phyloP scores from a whole-genome alignment of 2,329 filamentous ascomycete genomes.

The Chaetomium sp. region DNA sequence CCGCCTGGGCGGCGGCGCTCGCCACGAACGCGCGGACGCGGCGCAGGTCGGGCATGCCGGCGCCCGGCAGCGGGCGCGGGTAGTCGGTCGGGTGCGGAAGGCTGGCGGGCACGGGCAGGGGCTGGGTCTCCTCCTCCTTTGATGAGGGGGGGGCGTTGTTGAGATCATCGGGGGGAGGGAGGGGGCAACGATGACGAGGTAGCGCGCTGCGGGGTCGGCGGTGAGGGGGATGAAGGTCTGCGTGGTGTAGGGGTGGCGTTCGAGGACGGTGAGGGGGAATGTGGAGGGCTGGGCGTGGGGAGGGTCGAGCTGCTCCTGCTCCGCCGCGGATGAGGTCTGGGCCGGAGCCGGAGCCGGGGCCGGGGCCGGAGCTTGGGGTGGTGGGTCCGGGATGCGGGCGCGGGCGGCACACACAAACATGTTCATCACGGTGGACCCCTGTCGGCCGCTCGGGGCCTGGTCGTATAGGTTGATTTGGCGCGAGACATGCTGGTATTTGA shows the following conservation, averaged over 20 bases:
- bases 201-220: slow-evolving; percentile 50
- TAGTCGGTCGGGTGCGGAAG: slow-evolving; percentile 37
- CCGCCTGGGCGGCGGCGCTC: slow-evolving; percentile 71
- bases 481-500: slow-evolving; percentile 84
- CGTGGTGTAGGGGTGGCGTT: slow-evolving; percentile 90
- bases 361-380: slow-evolving; percentile 8
- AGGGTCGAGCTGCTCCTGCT: neutral
- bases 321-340: neutral
- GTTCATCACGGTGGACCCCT: slow-evolving; percentile 69
- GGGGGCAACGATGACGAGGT: slow-evolving; percentile 88
- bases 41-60: slow-evolving; percentile 71
- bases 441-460: slow-evolving; percentile 60
- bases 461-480: slow-evolving; percentile 70
- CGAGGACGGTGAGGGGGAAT: slow-evolving; percentile 74
- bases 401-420: slow-evolving; percentile 86
- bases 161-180: slow-evolving; percentile 54
- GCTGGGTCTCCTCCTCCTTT: slow-evolving; percentile 32
- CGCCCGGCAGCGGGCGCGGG: slow-evolving; percentile 54
- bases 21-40: slow-evolving; percentile 78
- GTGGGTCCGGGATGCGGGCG: slow-evolving; percentile 41
- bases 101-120: slow-evolving; percentile 45
- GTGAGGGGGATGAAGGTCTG: slow-evolving; percentile 87
- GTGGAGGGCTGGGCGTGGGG: slow-evolving; percentile 31
- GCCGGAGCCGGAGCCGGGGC: neutral
- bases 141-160: neutral